Conservation (phyloP, 2,329 filamentous ascomycete species). For the Pseudogymnoascus sp. region DNA sequence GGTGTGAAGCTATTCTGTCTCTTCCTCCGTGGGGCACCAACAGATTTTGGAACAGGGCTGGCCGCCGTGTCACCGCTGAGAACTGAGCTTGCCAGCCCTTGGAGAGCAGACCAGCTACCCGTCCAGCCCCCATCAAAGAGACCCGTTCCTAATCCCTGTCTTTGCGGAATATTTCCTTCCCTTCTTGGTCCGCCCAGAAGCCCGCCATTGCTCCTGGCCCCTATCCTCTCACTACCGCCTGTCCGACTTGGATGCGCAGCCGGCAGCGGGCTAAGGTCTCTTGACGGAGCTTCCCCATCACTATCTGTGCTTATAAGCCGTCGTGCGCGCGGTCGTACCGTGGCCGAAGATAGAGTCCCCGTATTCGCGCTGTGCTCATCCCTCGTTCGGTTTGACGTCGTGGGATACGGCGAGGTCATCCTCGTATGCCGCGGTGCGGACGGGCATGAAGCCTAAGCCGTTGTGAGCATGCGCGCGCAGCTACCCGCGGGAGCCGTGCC, state of each 20-base stretch:
- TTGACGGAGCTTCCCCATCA: slow-evolving; percentile 31
- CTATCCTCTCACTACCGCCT: background rate
- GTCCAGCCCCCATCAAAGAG: slow-evolving; percentile 22
- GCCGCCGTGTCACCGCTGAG: slow-evolving; percentile 22
- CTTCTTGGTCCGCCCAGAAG: slow-evolving; percentile 15
- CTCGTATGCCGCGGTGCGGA: slow-evolving; percentile 4
- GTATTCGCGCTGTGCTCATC: slow-evolving; percentile 5
- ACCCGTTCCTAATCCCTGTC: slow-evolving; percentile 16
- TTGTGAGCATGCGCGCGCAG: slow-evolving; percentile 1
- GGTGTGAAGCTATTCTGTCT: background rate
- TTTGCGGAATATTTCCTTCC: slow-evolving; percentile 10
- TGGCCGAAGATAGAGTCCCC: slow-evolving; percentile 14
- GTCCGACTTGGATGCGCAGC: slow-evolving; percentile 30
- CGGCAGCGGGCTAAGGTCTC: slow-evolving; percentile 42
- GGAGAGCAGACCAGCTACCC: slow-evolving; percentile 24
- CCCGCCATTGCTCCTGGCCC: slow-evolving; percentile 11
- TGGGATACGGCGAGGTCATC: slow-evolving; percentile 10
- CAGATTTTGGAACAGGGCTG: slow-evolving; percentile 3
- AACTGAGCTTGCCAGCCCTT: slow-evolving; percentile 27
- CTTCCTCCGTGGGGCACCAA: slow-evolving; percentile 11
- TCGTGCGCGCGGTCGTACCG: slow-evolving; percentile 23
- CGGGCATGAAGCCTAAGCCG: background rate
- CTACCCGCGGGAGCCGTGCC: background rate
- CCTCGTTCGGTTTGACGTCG: slow-evolving; percentile 4
- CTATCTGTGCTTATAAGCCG: slow-evolving; percentile 19